A percentile compares a stretch with the other conserved stretches of the same genome.
phyloP scores from a whole-genome alignment of 345 rosid genomes.

The Geranium rotundifolium region DNA sequence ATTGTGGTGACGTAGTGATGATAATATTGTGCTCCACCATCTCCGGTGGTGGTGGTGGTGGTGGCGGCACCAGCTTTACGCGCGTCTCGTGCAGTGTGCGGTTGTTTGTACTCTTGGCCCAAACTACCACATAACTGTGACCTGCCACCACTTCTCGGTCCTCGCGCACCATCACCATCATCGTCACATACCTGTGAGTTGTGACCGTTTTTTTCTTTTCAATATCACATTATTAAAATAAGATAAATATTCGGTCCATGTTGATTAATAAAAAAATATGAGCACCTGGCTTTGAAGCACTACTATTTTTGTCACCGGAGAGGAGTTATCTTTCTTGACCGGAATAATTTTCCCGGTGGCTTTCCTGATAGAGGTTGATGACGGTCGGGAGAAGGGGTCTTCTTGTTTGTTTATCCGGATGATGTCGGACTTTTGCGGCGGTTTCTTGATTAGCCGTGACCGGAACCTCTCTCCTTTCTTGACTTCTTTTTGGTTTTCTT shows the following conservation, averaged over 20 bases:
- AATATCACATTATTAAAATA: neutral
- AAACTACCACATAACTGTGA: constrained; percentile 44
- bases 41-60: constrained; percentile 4
- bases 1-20: constrained; percentile 49
- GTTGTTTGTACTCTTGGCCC: constrained; percentile 45
- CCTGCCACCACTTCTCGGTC: constrained; percentile 27
- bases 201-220: constrained; percentile 7
- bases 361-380: constrained; percentile 30
- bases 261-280: neutral
- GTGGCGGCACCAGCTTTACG: constrained; percentile 12
- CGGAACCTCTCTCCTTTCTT: constrained; percentile 26
- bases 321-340: constrained; percentile 59
- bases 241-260: neutral
- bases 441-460: constrained; percentile 25
- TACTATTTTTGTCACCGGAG: constrained; percentile 33
- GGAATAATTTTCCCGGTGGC: constrained; percentile 43
- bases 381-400: constrained; percentile 46
- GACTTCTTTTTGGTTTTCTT: constrained; percentile 16
- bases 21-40: constrained; percentile 18
- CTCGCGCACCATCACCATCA: constrained; percentile 11
- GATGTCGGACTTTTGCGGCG: constrained; percentile 28
- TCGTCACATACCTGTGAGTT: constrained; percentile 21
- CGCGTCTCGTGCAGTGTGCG: constrained; percentile 18
- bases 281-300: constrained; percentile 47
- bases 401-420: constrained; percentile 47